Evolutionary conservation across 441 rosid species (phyloP).

Genomic region (Aleurites moluccanus): DNA sequence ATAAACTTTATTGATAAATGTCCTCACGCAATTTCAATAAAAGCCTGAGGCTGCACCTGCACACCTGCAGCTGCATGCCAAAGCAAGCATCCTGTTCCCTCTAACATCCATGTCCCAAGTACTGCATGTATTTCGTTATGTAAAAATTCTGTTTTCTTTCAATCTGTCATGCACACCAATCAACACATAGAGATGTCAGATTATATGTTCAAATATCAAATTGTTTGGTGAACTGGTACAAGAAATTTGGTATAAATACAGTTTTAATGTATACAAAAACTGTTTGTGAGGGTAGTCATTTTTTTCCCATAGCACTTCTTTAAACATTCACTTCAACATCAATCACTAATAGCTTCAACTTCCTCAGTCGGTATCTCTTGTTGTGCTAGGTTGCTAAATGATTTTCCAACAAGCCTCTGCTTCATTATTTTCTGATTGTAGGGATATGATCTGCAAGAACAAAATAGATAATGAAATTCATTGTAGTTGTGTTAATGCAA

Average conservation of each 20-base stretch:
- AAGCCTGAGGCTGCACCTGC: conserved; percentile 1
- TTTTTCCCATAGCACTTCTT: neutral
- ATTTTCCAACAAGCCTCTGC: conserved; percentile 7
- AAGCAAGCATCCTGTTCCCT: neutral
- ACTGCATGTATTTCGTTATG: neutral
- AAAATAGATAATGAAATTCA: neutral
- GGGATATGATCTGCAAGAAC: conserved; percentile 13
- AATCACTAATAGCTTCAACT: neutral
- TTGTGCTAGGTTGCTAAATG: neutral
- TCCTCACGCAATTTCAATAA: neutral
- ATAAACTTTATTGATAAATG: conserved; percentile 1
- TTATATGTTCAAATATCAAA: neutral
- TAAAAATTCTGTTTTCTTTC: neutral
- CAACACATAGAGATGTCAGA: neutral
- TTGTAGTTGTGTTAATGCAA: neutral
- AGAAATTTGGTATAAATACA: neutral
- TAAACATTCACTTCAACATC: neutral
- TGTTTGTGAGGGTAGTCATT: neutral
- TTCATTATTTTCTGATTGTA: neutral
- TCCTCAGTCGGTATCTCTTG: neutral
- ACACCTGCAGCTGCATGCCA: too few species aligned
- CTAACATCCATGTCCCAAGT: conserved; percentile 1
- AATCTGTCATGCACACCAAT: conserved; percentile 6
- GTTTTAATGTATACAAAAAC: neutral
- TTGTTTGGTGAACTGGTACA: neutral